A percentile compares a stretch with the other conserved stretches of the same genome.
These are phyloP conservation scores for Pichia thaimueangensis DNA, from an alignment of 805 yeast species.

Conservation along the genomic window DNA sequence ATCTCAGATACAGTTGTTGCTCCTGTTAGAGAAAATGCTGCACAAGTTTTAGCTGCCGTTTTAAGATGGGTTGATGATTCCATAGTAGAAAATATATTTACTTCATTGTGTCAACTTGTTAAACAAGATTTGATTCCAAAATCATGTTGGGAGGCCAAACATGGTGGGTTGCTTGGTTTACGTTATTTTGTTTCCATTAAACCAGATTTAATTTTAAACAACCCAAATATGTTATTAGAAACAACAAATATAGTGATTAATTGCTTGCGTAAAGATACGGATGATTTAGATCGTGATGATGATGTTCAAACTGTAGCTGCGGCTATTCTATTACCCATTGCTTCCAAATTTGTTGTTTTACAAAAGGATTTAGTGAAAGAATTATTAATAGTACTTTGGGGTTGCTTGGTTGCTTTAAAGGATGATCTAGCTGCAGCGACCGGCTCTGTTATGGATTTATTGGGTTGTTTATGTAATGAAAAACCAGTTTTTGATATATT, in stretches of 20 bases:
- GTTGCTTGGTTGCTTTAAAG: conserved; percentile 70
- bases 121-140: conserved; percentile 44
- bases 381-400: conserved; percentile 76
- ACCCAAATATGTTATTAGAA: conserved; percentile 54
- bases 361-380: conserved; percentile 44
- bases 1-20: conserved; percentile 97
- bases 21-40: conserved; percentile 95
- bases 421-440: conserved; percentile 94
- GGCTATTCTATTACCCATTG: conserved; percentile 83
- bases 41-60: conserved; percentile 88
- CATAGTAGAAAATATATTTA: conserved; percentile 55
- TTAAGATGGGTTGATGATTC: conserved; percentile 64
- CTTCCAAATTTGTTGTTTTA: conserved; percentile 73
- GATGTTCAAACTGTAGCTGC: conserved; percentile 98
- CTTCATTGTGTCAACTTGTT: conserved; percentile 60
- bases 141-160: conserved; percentile 94
- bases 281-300: conserved; percentile 92
- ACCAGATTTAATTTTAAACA: conserved; percentile 62
- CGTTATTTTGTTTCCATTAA: conserved; percentile 88
- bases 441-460: conserved; percentile 91
- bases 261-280: conserved; percentile 51
- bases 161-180: conserved; percentile 94
- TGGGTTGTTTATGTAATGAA: conserved; percentile 82
- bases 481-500: conserved; percentile 68
- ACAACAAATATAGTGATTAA: conserved; percentile 82